A percentile compares a stretch with the other conserved stretches of the same genome.
These are phyloP conservation scores for Tricladium varicosporioides DNA, from an alignment of 2,329 filamentous ascomycete genomes.

Conservation along the genomic window DNA sequence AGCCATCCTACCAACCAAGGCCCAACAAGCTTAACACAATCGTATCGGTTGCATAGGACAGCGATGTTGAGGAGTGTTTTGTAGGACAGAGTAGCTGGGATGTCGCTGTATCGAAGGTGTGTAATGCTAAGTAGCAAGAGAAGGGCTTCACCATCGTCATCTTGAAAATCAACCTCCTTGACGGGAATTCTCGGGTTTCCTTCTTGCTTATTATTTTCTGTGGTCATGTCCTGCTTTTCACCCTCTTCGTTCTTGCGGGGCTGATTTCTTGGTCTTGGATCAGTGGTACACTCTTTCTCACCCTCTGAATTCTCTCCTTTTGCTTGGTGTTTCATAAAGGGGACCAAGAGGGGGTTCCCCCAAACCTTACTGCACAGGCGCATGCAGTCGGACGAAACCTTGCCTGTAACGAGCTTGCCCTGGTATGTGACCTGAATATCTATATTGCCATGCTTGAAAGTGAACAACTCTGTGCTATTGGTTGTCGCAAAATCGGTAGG, in stretches of 20 bases:
- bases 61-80: not conserved
- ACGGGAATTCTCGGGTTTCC: not conserved
- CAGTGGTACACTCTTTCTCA: not conserved
- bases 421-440: not conserved
- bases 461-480: not conserved
- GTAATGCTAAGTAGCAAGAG: not conserved
- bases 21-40: not conserved
- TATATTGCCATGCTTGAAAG: not conserved
- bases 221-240: not conserved
- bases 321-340: not conserved
- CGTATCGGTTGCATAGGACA: not conserved
- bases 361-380: not conserved
- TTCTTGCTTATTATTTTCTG: not conserved
- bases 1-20: not conserved
- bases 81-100: not conserved
- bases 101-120: not conserved
- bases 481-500: not conserved
- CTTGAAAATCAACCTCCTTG: not conserved
- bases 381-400: not conserved
- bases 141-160: not conserved
- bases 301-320: not conserved
- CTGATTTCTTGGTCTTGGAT: not conserved
- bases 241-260: not conserved
- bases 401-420: not conserved
- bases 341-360: not conserved